Evolutionary conservation across 139 green algal genomes (phyloP).

Genomic region (Nannochloris sp.): DNA sequence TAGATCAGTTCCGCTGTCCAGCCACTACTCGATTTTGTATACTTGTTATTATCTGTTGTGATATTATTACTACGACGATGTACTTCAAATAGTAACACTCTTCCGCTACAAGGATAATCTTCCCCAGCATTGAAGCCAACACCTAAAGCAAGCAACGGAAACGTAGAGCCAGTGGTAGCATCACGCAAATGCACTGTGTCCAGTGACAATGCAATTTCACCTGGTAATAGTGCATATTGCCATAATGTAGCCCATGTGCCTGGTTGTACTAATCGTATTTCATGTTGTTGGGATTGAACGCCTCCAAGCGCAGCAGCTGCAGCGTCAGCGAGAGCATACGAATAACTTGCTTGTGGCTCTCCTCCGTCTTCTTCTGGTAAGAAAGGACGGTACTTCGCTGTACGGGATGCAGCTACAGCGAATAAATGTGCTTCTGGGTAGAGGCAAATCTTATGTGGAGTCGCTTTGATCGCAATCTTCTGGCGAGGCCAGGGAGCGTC

Average conservation of each 20-base stretch:
- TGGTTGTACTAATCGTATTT: slow-evolving; percentile 44
- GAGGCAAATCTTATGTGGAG: slow-evolving; percentile 42
- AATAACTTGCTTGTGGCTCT: slow-evolving; percentile 39
- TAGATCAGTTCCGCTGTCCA: slow-evolving; percentile 6
- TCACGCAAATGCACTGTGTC: slow-evolving; percentile 43
- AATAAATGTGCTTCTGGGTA: slow-evolving; percentile 55
- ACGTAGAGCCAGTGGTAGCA: slow-evolving; percentile 21
- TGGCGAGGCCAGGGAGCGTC: slow-evolving; percentile 62
- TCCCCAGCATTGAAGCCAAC: slow-evolving; percentile 53
- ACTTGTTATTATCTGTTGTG: neutral
- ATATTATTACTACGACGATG: neutral
- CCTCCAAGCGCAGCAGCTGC: neutral
- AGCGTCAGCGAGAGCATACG: slow-evolving; percentile 20
- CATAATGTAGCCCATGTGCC: slow-evolving; percentile 29
- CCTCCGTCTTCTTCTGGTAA: slow-evolving; percentile 56
- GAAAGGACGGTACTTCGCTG: slow-evolving; percentile 26
- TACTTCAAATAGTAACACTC: slow-evolving; percentile 71
- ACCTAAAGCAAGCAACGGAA: slow-evolving; percentile 52
- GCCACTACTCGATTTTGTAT: neutral
- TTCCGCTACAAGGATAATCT: slow-evolving; percentile 72
- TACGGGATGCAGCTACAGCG: slow-evolving; percentile 35
- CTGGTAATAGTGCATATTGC: slow-evolving; percentile 37
- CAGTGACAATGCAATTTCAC: slow-evolving; percentile 47
- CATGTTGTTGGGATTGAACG: slow-evolving; percentile 18
- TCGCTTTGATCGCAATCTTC: slow-evolving; percentile 51